Conservation (phyloP, 2,329 filamentous ascomycete genomes). For the Mycosphaerella sp. region DNA sequence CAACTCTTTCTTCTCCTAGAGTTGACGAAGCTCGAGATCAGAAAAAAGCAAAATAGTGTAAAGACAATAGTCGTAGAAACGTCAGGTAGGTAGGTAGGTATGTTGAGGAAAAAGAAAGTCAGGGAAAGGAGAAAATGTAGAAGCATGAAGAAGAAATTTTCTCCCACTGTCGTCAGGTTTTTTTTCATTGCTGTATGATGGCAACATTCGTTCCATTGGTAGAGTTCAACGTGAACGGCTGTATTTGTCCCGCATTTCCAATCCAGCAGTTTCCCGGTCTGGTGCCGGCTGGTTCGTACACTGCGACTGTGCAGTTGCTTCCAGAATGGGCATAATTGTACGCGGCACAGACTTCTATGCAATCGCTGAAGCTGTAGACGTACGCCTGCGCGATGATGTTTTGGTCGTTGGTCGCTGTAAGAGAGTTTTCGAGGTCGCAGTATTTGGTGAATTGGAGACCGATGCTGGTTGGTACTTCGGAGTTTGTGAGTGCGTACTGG, state of each 20-base stretch:
- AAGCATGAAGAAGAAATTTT: no score
- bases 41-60: no score
- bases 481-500: conserved; percentile 15
- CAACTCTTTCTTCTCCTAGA: no score
- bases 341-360: conserved; percentile 34
- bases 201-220: conserved; percentile 25
- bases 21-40: no score
- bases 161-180: no score
- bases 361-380: conserved; percentile 35
- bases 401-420: conserved; percentile 18
- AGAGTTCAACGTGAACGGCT: conserved; percentile 14
- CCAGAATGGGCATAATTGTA: conserved; percentile 26
- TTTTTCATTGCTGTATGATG: conserved; percentile 14
- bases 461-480: conserved; percentile 10
- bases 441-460: conserved; percentile 31
- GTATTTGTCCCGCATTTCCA: conserved; percentile 20
- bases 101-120: no score
- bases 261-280: conserved; percentile 34
- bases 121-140: no score
- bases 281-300: conserved; percentile 25
- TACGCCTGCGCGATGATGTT: conserved; percentile 28
- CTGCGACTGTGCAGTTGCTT: conserved; percentile 31
- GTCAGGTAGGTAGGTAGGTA: no score
- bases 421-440: conserved; percentile 31
- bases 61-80: no score